Evolutionary conservation across 108 stramenopile species (phyloP).

Genomic region (Skeletonema tropicum): DNA sequence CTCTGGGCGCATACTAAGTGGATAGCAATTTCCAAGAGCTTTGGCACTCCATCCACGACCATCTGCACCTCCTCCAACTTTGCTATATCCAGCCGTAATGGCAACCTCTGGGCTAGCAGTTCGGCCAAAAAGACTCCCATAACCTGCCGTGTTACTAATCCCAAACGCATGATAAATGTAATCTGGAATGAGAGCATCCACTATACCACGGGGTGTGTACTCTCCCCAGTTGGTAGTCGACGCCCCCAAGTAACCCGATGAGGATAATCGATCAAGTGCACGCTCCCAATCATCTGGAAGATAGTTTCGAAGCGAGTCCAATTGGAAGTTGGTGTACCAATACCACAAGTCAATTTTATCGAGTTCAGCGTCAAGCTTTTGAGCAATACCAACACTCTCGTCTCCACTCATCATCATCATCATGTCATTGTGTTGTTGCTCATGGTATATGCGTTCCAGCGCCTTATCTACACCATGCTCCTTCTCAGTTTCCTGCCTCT

Average conservation of each 20-base stretch:
- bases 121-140: constrained; percentile 13
- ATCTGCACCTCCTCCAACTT: background rate
- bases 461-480: constrained; percentile 3
- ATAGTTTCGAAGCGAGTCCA: constrained; percentile 45
- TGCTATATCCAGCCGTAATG: constrained; percentile 18
- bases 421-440: constrained; percentile 12
- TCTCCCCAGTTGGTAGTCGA: constrained; percentile 12
- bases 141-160: constrained; percentile 7
- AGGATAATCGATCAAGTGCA: constrained; percentile 24
- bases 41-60: constrained; percentile 18
- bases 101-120: constrained; percentile 36
- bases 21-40: constrained; percentile 35
- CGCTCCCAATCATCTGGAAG: constrained; percentile 81
- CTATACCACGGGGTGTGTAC: constrained; percentile 53
- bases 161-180: constrained; percentile 58
- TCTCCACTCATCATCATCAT: background rate
- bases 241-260: background rate
- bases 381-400: background rate
- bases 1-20: constrained; percentile 38
- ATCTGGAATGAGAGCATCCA: constrained; percentile 56
- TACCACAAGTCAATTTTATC: constrained; percentile 15
- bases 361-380: background rate
- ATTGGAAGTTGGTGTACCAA: constrained; percentile 26
- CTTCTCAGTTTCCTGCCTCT: background rate
- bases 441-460: constrained; percentile 17